Conservation (phyloP, 1,284 basidiomycete species). For the Cronartium ribicola region DNA sequence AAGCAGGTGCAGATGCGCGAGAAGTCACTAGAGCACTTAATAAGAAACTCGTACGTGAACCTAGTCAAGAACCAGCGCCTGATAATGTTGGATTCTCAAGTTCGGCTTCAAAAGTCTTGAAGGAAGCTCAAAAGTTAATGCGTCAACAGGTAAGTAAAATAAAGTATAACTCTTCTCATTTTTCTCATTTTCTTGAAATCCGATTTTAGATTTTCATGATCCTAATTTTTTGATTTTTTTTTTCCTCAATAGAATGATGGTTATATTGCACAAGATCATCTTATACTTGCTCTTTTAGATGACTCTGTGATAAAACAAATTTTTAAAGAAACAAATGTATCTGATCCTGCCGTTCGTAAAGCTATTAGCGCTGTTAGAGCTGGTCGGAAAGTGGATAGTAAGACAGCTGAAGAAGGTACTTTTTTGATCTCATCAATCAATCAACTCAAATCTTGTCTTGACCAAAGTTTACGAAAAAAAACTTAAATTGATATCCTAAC, state of each 20-base stretch:
- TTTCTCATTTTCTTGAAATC: not conserved
- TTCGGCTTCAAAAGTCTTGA: constrained; percentile 64
- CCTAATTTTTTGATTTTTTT: not conserved
- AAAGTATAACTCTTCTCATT: too few species aligned
- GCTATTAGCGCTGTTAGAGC: constrained; percentile 75
- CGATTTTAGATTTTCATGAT: not conserved
- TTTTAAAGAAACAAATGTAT: constrained; percentile 71
- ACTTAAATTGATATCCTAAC: too few species aligned
- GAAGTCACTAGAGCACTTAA: constrained; percentile 52
- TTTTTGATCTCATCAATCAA: constrained; percentile 51
- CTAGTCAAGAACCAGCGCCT: constrained; percentile 77
- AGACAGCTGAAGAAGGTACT: constrained; percentile 78
- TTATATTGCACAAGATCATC: constrained; percentile 84
- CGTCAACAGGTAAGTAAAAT: constrained; percentile 65
- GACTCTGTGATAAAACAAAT: constrained; percentile 64
- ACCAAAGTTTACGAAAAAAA: too few species aligned
- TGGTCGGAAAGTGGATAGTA: constrained; percentile 73
- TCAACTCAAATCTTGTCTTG: constrained; percentile 48
- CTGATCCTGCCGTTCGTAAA: constrained; percentile 68
- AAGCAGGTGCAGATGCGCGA: constrained; percentile 51
- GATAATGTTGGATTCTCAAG: constrained; percentile 68
- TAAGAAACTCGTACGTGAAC: constrained; percentile 58
- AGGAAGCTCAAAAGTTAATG: constrained; percentile 72
- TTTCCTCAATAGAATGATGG: constrained; percentile 63
- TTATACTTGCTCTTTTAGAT: constrained; percentile 66